phyloP scores from a whole-genome alignment of 768 basidiomycete species.

The Leccinum subtestaceum region DNA sequence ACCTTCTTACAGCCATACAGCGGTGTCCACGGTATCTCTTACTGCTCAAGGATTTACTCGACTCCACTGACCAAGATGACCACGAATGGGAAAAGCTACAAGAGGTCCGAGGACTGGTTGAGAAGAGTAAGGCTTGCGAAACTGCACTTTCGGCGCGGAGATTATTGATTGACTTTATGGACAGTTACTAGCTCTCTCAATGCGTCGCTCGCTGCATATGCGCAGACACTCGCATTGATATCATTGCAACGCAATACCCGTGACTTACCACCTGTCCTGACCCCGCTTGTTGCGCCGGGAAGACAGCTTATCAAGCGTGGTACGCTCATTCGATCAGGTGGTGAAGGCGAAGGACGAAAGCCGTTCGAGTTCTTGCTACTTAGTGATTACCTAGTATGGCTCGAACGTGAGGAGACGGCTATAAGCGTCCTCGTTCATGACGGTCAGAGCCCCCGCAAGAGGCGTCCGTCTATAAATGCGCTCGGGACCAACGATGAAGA shows the following conservation, averaged over 20 bases:
- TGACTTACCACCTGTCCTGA: constrained; percentile 73
- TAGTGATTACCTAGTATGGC: constrained; percentile 79
- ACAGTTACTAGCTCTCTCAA: constrained; percentile 77
- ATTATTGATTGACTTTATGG: constrained; percentile 10
- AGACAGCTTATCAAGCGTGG: constrained; percentile 75
- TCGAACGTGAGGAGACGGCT: constrained; percentile 49
- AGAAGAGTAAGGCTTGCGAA: constrained; percentile 57
- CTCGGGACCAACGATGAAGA: constrained; percentile 49
- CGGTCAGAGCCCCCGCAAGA: constrained; percentile 17
- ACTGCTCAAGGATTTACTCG: constrained; percentile 76
- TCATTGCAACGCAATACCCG: constrained; percentile 76
- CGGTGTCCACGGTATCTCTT: constrained; percentile 85
- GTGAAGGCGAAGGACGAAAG: constrained; percentile 45
- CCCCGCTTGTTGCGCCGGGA: constrained; percentile 76
- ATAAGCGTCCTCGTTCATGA: constrained; percentile 21
- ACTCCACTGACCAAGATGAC: constrained; percentile 61
- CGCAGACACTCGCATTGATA: constrained; percentile 71
- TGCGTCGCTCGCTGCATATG: constrained; percentile 73
- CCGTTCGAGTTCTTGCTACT: constrained; percentile 75
- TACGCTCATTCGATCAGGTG: constrained; percentile 45
- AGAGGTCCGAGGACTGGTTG: constrained; percentile 61
- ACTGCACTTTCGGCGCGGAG: not conserved
- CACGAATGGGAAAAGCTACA: constrained; percentile 64
- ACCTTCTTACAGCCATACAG: constrained; percentile 85
- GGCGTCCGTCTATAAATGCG: constrained; percentile 17